Conservation (phyloP, 2,329 filamentous ascomycete species). For the Tolypocladium album region DNA sequence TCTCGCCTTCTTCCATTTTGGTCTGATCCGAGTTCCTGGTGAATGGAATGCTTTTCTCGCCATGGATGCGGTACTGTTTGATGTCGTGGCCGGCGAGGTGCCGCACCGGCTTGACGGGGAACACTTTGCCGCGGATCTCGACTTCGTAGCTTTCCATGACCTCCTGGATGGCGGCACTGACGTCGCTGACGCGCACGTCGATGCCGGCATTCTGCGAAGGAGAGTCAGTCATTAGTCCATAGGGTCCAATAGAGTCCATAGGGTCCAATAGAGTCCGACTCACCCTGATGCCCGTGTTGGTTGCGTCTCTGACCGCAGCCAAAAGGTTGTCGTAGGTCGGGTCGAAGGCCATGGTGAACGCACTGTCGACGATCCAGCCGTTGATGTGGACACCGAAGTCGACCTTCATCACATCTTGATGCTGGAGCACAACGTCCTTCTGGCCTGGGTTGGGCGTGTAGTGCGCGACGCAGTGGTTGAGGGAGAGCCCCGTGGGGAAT, state of each 20-base stretch:
- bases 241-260: too few species aligned
- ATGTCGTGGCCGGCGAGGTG: slow-evolving; percentile 83
- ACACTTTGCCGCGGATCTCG: slow-evolving; percentile 64
- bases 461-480: slow-evolving; percentile 74
- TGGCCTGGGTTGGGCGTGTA: slow-evolving; percentile 77
- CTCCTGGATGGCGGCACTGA: slow-evolving; percentile 73
- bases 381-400: slow-evolving; percentile 71
- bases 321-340: slow-evolving; percentile 62
- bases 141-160: slow-evolving; percentile 86
- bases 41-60: slow-evolving; percentile 80
- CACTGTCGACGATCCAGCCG: slow-evolving; percentile 66
- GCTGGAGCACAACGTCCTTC: slow-evolving; percentile 51
- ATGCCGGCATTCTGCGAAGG: slow-evolving; percentile 51
- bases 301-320: slow-evolving; percentile 59
- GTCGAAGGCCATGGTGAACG: slow-evolving; percentile 66
- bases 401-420: slow-evolving; percentile 66
- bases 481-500: slow-evolving; percentile 70
- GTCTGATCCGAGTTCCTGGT: slow-evolving; percentile 73
- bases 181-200: slow-evolving; percentile 74
- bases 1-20: slow-evolving; percentile 92
- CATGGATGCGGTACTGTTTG: slow-evolving; percentile 75
- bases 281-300: slow-evolving; percentile 68
- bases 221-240: slow-evolving; percentile 3
- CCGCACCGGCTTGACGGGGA: slow-evolving; percentile 69
- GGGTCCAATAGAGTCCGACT: background rate